Evolutionary conservation across 2,329 filamentous ascomycete species (phyloP), one percentile per base, ranked within the genome.

Genomic region (Diaporthe helianthi): DNA sequence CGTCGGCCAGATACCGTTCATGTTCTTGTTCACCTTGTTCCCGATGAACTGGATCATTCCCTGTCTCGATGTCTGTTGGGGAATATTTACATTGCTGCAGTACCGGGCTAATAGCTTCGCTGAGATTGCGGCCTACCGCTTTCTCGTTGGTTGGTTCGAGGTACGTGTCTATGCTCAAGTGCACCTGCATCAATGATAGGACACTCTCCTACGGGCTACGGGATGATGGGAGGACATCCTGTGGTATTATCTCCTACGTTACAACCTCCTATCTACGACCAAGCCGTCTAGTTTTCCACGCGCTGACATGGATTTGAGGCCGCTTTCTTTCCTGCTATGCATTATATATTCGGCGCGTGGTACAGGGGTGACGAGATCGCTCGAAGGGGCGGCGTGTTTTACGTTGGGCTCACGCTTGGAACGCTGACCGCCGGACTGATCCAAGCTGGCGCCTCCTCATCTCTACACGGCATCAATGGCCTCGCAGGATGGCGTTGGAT

Each of bases 21-120:
- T 83, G 71, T 86, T 85, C 69, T 76, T 87, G 1, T 84, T 87
- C 69, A 83, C 81, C 19, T 75, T 77, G 19, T 67, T 79, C 7
- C 79, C 84, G 0, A 84, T 88, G 76, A 80, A 82, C 67, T 87
- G 81, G 76, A 72, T 85, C 0, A 81, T 87, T 7, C 86, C 86
- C 0, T 78, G 80, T 10, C 78, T 87, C 71, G 85, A 88, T 69
- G 72, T 88, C 1, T 75, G 79, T 2, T 89, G 87, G 87, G 86
- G 85, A 0, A 75, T 88, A 19, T 86, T 89, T 70, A 89, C 86
- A 0, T 79, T 89, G 10, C 77, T 88, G 3, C 85, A 88, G 69
- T 87, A 83, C 66, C 82, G 85, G 6, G 82, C 82, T 0, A 77
- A 80, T 2, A 78, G 80, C 2, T 87, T 82, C 71, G 80, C 81